A percentile compares a stretch with the other conserved stretches of the same genome.
Evolutionary conservation across 2,329 filamentous ascomycete genomes (phyloP).

Genomic region (Curvularia spicifera): DNA sequence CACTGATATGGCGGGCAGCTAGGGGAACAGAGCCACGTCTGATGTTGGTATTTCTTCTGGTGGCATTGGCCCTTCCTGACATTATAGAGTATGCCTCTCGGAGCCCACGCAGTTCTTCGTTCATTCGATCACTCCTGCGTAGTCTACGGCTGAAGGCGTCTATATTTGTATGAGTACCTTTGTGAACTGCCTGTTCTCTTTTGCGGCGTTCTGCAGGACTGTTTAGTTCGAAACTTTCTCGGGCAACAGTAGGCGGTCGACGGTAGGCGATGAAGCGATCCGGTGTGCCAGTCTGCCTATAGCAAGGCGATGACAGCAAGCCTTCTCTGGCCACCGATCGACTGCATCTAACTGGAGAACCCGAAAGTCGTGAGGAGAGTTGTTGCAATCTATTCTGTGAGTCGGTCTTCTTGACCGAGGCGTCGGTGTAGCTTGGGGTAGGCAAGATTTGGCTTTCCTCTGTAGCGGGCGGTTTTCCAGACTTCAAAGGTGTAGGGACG

Average conservation of each 20-base stretch:
- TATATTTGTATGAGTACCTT: conserved; percentile 51
- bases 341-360: conserved; percentile 44
- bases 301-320: conserved; percentile 24
- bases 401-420: not conserved
- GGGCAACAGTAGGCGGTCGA: conserved; percentile 50
- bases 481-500: not conserved
- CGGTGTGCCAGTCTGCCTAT: conserved; percentile 46
- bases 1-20: conserved; percentile 60
- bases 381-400: conserved; percentile 16
- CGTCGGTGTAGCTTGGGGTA: not conserved
- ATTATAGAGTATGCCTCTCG: conserved; percentile 43
- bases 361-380: conserved; percentile 31
- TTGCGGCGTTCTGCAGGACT: conserved; percentile 57
- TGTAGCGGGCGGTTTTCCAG: conserved; percentile 2
- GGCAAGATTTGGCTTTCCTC: conserved; percentile 4
- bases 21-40: conserved; percentile 31
- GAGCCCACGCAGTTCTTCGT: conserved; percentile 42
- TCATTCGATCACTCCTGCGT: conserved; percentile 41
- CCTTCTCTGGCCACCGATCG: conserved; percentile 41
- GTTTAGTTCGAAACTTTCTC: conserved; percentile 60
- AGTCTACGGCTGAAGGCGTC: conserved; percentile 62
- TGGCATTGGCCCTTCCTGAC: conserved; percentile 26
- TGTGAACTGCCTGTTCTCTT: conserved; percentile 55
- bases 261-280: conserved; percentile 66
- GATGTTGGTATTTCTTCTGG: conserved; percentile 29